These are phyloP conservation scores for Entomortierella beljakovae DNA, from an alignment of 192 early-diverging fungal genomes.

Conservation along the genomic window DNA sequence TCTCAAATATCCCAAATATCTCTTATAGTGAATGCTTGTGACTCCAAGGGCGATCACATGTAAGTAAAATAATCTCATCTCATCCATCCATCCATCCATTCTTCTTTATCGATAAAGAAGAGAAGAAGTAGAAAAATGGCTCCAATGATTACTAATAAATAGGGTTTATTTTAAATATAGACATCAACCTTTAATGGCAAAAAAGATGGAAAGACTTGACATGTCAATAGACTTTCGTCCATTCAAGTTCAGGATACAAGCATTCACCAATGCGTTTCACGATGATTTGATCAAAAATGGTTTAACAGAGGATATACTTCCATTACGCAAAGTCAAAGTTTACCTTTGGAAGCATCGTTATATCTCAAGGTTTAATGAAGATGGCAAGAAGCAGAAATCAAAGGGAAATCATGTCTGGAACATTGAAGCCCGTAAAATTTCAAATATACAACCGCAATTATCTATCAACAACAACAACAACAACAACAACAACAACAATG, in stretches of 20 bases:
- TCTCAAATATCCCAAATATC: too few species aligned
- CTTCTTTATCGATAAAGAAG: slow-evolving; percentile 10
- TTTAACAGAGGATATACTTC: slow-evolving; percentile 71
- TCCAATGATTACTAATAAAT: not conserved
- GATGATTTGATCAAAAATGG: slow-evolving; percentile 72
- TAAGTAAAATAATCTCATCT: slow-evolving; percentile 47
- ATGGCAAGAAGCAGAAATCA: slow-evolving; percentile 82
- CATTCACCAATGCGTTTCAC: slow-evolving; percentile 81
- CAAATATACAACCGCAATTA: slow-evolving; percentile 22
- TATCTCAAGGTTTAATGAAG: slow-evolving; percentile 85
- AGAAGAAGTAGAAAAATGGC: not conserved
- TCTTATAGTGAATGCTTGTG: slow-evolving; percentile 68
- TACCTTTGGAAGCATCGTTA: slow-evolving; percentile 81
- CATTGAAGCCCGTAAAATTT: slow-evolving; percentile 81
- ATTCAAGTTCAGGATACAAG: slow-evolving; percentile 88
- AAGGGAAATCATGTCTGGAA: slow-evolving; percentile 88
- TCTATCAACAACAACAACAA: not conserved
- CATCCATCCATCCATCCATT: not conserved
- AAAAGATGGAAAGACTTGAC: slow-evolving; percentile 78
- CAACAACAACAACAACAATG: not conserved
- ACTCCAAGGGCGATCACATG: slow-evolving; percentile 78
- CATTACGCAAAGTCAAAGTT: slow-evolving; percentile 73
- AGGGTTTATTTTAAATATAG: too few species aligned
- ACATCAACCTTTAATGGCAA: slow-evolving; percentile 83
- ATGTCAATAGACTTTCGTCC: slow-evolving; percentile 79